These are phyloP conservation scores for Eucalyptus urophylla DNA, from an alignment of 345 rosid genomes.

Conservation along the genomic window DNA sequence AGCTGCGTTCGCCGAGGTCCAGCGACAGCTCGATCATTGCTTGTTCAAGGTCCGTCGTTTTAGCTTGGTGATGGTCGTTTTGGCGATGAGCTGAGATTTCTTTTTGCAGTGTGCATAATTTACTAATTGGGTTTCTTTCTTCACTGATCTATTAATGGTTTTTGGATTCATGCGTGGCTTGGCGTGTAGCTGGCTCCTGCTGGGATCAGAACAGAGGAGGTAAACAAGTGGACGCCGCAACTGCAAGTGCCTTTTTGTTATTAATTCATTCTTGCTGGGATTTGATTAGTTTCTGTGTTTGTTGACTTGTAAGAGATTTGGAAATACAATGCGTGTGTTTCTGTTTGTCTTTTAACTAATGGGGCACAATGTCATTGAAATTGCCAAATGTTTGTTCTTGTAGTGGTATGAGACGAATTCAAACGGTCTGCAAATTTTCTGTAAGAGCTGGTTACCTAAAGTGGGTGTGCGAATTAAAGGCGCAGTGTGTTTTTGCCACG, in stretches of 20 bases:
- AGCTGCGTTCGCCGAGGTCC: slow-evolving; percentile 54
- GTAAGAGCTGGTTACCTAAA: slow-evolving; percentile 79
- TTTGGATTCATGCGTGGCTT: not conserved
- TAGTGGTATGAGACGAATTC: slow-evolving; percentile 81
- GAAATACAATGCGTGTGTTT: not conserved
- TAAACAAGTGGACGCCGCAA: slow-evolving; percentile 1
- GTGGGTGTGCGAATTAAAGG: slow-evolving; percentile 52
- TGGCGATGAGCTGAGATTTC: not conserved
- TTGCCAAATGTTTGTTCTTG: not conserved
- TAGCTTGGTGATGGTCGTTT: not conserved
- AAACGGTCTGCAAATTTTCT: slow-evolving; percentile 61
- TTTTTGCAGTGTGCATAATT: not conserved
- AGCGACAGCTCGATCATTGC: slow-evolving; percentile 73
- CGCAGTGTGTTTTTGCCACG: slow-evolving; percentile 68
- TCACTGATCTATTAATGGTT: not conserved
- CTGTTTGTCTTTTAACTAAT: not conserved
- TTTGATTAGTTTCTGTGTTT: not conserved
- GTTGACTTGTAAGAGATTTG: not conserved
- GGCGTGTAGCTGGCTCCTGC: slow-evolving; percentile 54
- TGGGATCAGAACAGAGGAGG: slow-evolving; percentile 78
- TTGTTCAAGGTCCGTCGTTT: slow-evolving; percentile 49
- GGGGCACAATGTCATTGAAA: not conserved
- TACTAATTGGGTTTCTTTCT: not conserved
- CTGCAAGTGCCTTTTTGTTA: not conserved
- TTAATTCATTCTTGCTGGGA: not conserved